phyloP scores from a whole-genome alignment of 2,329 filamentous ascomycete genomes.

The Hirsutella minnesotensis region DNA sequence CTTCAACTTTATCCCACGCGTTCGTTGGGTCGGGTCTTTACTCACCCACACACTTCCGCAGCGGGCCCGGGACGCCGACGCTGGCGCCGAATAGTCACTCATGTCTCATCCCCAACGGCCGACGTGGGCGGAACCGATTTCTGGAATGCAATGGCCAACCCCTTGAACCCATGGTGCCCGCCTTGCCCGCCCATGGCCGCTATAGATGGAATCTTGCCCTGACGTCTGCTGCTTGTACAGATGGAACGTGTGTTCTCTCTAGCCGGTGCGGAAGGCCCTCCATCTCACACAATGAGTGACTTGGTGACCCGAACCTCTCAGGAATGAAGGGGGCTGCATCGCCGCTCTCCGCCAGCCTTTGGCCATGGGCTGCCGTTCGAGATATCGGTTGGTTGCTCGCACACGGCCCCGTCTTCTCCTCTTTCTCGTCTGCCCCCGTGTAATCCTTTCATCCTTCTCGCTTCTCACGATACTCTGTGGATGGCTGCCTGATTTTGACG shows the following conservation, averaged over 20 bases:
- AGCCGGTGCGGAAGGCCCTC: slow-evolving; percentile 1
- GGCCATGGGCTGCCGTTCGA: slow-evolving; percentile 12
- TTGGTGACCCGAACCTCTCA: slow-evolving; percentile 9
- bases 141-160: slow-evolving; percentile 9
- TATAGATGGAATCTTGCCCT: slow-evolving; percentile 4
- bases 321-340: slow-evolving; percentile 28
- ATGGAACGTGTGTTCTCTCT: slow-evolving; percentile 11
- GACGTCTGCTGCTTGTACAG: slow-evolving; percentile 20
- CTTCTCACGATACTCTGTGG: slow-evolving; percentile 2
- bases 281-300: slow-evolving; percentile 13
- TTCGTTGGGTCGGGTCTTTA: neutral
- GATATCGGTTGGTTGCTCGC: slow-evolving; percentile 6
- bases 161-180: neutral
- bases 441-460: slow-evolving; percentile 6
- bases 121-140: neutral
- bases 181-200: no score
- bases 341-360: slow-evolving; percentile 17
- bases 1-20: neutral
- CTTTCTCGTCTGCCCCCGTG: slow-evolving; percentile 5
- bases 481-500: slow-evolving; percentile 7
- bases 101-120: slow-evolving; percentile 8
- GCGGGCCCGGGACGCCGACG: neutral
- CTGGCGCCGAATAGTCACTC: neutral
- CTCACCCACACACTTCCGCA: neutral
- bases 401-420: slow-evolving; percentile 5